phyloP scores from a whole-genome alignment of 352 stramenopile species.

The Phytophthora uliginosa region DNA sequence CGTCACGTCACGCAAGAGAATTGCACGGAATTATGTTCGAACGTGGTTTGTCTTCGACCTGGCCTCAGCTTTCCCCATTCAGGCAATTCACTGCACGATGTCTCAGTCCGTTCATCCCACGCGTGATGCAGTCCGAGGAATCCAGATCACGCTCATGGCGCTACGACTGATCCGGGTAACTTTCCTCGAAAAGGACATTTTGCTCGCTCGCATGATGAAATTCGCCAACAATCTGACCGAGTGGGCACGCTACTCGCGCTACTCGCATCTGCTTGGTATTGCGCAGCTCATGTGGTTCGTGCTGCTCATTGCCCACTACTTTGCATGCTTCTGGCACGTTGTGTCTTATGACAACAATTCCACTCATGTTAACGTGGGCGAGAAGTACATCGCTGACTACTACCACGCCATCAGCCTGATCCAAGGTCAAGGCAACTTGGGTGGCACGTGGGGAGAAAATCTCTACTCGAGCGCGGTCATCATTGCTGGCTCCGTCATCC shows the following conservation, averaged over 20 bases:
- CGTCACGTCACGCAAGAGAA: conserved; percentile 21
- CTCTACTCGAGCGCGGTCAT: conserved; percentile 46
- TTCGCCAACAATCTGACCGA: conserved; percentile 32
- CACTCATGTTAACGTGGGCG: background rate
- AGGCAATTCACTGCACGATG: background rate
- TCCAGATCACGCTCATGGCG: conserved; percentile 26
- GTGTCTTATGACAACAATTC: conserved; percentile 5
- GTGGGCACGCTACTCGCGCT: conserved; percentile 38
- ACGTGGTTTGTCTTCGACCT: conserved; percentile 26
- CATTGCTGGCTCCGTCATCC: conserved; percentile 52
- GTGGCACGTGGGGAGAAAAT: conserved; percentile 27
- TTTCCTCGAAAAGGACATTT: conserved; percentile 19
- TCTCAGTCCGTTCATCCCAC: background rate
- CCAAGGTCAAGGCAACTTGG: conserved; percentile 53
- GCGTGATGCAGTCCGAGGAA: background rate
- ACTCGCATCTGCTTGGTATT: conserved; percentile 45
- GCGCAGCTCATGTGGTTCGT: conserved; percentile 43
- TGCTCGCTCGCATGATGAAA: conserved; percentile 24
- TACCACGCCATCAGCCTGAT: conserved; percentile 50
- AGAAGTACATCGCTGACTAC: conserved; percentile 49
- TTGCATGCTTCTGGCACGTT: conserved; percentile 56
- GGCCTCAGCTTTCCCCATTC: conserved; percentile 10
- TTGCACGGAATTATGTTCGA: conserved; percentile 18
- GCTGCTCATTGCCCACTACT: conserved; percentile 53
- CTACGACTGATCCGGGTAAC: conserved; percentile 15